Evolutionary conservation across 2,329 filamentous ascomycete species (phyloP).

Genomic region (Fusarium sublunatum): DNA sequence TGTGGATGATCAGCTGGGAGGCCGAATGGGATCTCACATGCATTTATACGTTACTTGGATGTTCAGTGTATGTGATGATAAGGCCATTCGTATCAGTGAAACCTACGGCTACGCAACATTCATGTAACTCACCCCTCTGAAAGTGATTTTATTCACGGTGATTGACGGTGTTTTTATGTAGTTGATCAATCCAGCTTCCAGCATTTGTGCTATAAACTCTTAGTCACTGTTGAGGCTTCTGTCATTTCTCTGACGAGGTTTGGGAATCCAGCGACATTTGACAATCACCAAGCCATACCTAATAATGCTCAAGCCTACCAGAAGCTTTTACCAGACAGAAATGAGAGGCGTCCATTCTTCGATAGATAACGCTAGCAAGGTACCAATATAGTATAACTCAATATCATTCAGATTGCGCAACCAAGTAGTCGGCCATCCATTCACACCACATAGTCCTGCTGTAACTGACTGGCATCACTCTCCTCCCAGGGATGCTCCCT

Average conservation of each 20-base stretch:
- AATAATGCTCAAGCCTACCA: too few species aligned
- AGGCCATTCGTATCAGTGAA: neutral
- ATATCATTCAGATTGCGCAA: too few species aligned
- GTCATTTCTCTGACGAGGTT: too few species aligned
- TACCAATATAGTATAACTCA: too few species aligned
- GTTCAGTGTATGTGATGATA: neutral
- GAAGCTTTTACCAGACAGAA: too few species aligned
- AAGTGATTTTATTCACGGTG: too few species aligned
- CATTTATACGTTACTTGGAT: neutral
- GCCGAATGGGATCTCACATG: too few species aligned
- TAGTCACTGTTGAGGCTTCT: neutral
- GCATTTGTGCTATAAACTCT: neutral
- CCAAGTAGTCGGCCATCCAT: too few species aligned
- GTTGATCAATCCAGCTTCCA: neutral
- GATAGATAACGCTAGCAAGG: too few species aligned
- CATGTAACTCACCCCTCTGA: neutral
- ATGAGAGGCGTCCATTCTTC: too few species aligned
- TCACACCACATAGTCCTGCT: constrained; percentile 13
- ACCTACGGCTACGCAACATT: neutral
- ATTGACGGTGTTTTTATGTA: neutral
- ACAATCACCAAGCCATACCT: too few species aligned
- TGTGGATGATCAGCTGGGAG: neutral
- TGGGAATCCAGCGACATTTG: too few species aligned
- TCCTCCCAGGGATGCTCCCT: constrained; percentile 43
- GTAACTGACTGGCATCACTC: constrained; percentile 27